These are phyloP conservation scores for Gautieria morchelliformis DNA, from an alignment of 768 basidiomycete species.

Conservation along the genomic window DNA sequence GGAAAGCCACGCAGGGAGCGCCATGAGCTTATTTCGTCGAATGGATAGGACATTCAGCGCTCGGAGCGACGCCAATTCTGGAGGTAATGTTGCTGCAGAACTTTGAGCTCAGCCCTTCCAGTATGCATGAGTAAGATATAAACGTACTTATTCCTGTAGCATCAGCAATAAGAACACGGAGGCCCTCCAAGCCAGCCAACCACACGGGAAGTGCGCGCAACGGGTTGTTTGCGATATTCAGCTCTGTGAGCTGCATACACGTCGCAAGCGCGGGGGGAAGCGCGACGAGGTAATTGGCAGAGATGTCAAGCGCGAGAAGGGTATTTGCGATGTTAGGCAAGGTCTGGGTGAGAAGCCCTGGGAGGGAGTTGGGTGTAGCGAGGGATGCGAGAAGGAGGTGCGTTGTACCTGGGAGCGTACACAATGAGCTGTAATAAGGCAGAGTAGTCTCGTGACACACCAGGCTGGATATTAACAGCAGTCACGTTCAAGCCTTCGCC, in stretches of 20 bases:
- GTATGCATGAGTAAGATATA: neutral
- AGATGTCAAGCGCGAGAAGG: constrained; percentile 89
- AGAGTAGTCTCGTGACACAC: constrained; percentile 27
- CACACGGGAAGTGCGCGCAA: constrained; percentile 88
- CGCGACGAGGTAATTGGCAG: constrained; percentile 74
- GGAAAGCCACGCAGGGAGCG: constrained; percentile 92
- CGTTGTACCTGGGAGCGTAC: constrained; percentile 60
- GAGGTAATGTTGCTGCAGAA: constrained; percentile 46
- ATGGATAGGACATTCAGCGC: constrained; percentile 84
- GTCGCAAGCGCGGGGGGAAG: constrained; percentile 76
- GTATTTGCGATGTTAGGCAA: constrained; percentile 68
- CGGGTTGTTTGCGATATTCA: constrained; percentile 88
- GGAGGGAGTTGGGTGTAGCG: constrained; percentile 65
- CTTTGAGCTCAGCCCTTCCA: neutral
- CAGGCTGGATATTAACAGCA: constrained; percentile 60
- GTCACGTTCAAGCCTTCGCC: constrained; percentile 52
- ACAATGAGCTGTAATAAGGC: neutral
- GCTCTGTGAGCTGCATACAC: constrained; percentile 79
- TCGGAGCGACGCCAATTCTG: constrained; percentile 60
- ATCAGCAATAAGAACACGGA: constrained; percentile 90
- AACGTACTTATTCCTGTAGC: constrained; percentile 55
- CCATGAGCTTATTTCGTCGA: constrained; percentile 78
- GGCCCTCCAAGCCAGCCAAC: constrained; percentile 53
- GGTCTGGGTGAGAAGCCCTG: constrained; percentile 56
- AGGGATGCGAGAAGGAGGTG: constrained; percentile 87